Conservation (phyloP, 495 filamentous ascomycete species). For the Hyaloscypha finlandica region DNA sequence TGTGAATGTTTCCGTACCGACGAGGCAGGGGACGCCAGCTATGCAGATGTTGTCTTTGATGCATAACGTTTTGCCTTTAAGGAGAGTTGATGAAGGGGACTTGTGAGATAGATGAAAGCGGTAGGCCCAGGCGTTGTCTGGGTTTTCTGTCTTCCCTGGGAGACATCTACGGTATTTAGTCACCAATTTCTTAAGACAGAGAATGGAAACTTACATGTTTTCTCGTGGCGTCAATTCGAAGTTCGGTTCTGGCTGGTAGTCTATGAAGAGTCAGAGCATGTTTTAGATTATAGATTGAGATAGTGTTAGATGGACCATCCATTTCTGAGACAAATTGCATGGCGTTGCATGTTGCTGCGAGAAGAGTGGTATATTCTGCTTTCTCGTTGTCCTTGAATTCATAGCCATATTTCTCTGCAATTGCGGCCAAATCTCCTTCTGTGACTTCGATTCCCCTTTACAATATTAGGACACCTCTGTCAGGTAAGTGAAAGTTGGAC, state of each 20-base stretch:
- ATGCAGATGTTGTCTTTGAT: slow-evolving; percentile 34
- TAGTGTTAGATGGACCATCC: slow-evolving; percentile 11
- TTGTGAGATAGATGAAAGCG: slow-evolving; percentile 31
- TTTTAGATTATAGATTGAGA: neutral
- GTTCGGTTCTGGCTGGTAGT: slow-evolving; percentile 24
- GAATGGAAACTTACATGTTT: slow-evolving; percentile 21
- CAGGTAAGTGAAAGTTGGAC: neutral
- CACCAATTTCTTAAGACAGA: neutral
- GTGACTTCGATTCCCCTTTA: slow-evolving; percentile 22
- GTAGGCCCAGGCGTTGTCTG: slow-evolving; percentile 43
- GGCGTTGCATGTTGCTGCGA: slow-evolving; percentile 26
- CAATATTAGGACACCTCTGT: too few species aligned
- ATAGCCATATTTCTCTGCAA: slow-evolving; percentile 24
- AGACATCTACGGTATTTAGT: slow-evolving; percentile 13
- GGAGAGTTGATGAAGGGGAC: slow-evolving; percentile 19
- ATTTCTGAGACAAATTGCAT: slow-evolving; percentile 27
- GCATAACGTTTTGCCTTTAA: slow-evolving; percentile 28
- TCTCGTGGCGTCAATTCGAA: slow-evolving; percentile 14
- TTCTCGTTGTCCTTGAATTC: slow-evolving; percentile 25
- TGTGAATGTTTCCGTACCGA: slow-evolving; percentile 31
- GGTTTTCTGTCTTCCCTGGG: slow-evolving; percentile 36
- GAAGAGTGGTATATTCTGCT: slow-evolving; percentile 19
- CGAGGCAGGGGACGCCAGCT: slow-evolving; percentile 29
- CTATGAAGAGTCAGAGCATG: slow-evolving; percentile 2
- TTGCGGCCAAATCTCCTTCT: slow-evolving; percentile 11